Evolutionary conservation across 2,329 filamentous ascomycete species (phyloP), one percentile per base, ranked within the genome.

Genomic region (Aspergillus neotritici): DNA sequence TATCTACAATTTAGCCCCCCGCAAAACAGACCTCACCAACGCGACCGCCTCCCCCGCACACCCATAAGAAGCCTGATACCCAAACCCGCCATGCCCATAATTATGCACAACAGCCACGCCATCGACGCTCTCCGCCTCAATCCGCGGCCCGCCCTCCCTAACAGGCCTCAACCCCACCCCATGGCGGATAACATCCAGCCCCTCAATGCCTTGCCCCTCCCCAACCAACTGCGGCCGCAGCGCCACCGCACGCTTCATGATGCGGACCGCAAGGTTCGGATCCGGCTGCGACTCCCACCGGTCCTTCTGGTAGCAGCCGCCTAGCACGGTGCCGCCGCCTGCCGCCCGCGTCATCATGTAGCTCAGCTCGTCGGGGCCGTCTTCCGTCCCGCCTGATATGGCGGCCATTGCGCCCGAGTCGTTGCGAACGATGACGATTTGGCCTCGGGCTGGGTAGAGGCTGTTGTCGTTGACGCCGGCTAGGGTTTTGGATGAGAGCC

Each of bases 391-490:
- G 9, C 21, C 21, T 25, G 84, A 88, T 11, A 78, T 74, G 5
- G 77, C 76, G 37, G 79, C 65, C 86, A 94, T 91, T 29, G 78
- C 70, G 9, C 78, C 78, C 0, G 82, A 78, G 59, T 86, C 81
- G 66, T 95, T 94, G 45, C 88, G 75, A 15, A 95, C 87, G 0
- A 95, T 64, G 0, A 94, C 86, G 12, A 87, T 80, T 67, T 97
- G 91, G 4, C 88, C 91, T 3, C 91, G 80, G 1, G 79, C 83
- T 0, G 91, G 90, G 41, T 82, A 76, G 51, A 97, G 77, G 4
- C 75, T 78, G 46, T 70, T 64, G 60, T 97, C 91, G 65, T 79
- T 73, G 0, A 97, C 90, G 31, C 91, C 91, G 7, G 87, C 88
- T 1, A 97, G 79, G 43, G 76, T 82, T 34, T 77, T 77, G 0